Conservation (phyloP, 306 rosid genomes). For the Glycine tomentella region DNA sequence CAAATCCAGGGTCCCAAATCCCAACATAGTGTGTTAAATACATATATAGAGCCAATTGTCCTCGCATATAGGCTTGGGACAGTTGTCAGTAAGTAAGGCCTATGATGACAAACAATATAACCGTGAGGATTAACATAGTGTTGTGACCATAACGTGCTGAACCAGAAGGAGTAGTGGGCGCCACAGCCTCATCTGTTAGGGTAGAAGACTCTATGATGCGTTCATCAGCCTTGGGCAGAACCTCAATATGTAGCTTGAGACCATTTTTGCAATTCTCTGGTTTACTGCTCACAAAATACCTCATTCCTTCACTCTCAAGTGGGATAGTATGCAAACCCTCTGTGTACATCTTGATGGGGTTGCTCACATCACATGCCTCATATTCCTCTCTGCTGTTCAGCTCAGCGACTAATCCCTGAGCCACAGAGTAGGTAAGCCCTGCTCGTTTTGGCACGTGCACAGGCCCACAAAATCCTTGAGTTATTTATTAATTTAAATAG, state of each 20-base stretch:
- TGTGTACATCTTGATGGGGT: constrained; percentile 68
- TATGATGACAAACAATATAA: constrained; percentile 32
- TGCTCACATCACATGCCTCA: constrained; percentile 71
- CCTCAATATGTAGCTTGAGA: constrained; percentile 68
- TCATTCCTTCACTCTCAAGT: constrained; percentile 70
- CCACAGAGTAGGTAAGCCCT: constrained; percentile 83
- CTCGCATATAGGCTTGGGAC: background rate
- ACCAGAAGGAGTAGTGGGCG: constrained; percentile 63
- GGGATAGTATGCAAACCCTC: constrained; percentile 73
- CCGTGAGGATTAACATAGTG: constrained; percentile 14
- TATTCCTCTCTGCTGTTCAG: constrained; percentile 69
- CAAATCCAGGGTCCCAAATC: background rate
- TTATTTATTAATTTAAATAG: background rate
- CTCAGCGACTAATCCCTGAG: constrained; percentile 64
- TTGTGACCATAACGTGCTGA: constrained; percentile 45
- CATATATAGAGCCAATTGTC: background rate
- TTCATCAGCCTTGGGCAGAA: constrained; percentile 45
- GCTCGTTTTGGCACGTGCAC: constrained; percentile 29
- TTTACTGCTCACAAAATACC: constrained; percentile 73
- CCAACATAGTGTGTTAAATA: background rate
- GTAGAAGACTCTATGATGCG: background rate
- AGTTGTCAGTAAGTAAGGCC: constrained; percentile 40
- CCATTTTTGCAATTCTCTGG: constrained; percentile 69
- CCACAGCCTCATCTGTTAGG: constrained; percentile 45
- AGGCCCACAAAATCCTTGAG: background rate